Evolutionary conservation across 2,329 filamentous ascomycete species (phyloP), one percentile per base, ranked within the genome.

Genomic region (Calonectria pseudoreteaudii): DNA sequence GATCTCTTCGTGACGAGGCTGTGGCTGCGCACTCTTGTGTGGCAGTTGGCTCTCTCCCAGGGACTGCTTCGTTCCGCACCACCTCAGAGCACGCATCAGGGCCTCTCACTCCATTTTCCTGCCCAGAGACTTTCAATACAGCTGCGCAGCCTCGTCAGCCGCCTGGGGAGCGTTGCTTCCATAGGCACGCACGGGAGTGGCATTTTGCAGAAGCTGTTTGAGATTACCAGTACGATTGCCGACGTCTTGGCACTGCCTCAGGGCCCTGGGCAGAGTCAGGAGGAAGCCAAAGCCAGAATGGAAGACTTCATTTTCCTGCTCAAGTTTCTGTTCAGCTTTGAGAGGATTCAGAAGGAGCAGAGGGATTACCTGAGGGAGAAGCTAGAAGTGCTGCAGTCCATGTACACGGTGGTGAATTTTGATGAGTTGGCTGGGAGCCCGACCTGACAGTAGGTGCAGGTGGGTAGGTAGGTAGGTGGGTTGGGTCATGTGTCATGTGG

Each of bases 221-320:
- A 92, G 77, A 90, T 92, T 74, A 89, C 89, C 0, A 90, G 89
- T 78, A 91, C 89, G 2, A 89, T 91, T 58, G 89, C 90, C 11
- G 90, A 91, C 75, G 90, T 92, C 2, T 85, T 91, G 28, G 88
- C 89, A 56, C 82, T 91, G 18, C 87, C 88, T 0, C 84, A 86
- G 9, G 85, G 85, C 0, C 85, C 86, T 0, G 74, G 76, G 30
- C 66, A 82, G 69, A 79, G 78, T 11, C 80, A 86, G 5, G 84
- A 87, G 49, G 88, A 89, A 36, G 87, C 86, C 2, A 83, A 84
- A 7, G 83, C 86, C 4, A 84, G 88, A 20, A 87, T 91, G 58
- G 86, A 90, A 68, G 90, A 91, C 75, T 89, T 90, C 73, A 78
- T 89, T 10, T 90, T 88, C 65, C 82, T 90, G 68, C 87, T 89